Percentiles rank a stretch among this genome's conserved stretches.
These are phyloP conservation scores for Phyllosticta citrichinensis DNA, from an alignment of 2,329 filamentous ascomycete species.

Conservation along the genomic window DNA sequence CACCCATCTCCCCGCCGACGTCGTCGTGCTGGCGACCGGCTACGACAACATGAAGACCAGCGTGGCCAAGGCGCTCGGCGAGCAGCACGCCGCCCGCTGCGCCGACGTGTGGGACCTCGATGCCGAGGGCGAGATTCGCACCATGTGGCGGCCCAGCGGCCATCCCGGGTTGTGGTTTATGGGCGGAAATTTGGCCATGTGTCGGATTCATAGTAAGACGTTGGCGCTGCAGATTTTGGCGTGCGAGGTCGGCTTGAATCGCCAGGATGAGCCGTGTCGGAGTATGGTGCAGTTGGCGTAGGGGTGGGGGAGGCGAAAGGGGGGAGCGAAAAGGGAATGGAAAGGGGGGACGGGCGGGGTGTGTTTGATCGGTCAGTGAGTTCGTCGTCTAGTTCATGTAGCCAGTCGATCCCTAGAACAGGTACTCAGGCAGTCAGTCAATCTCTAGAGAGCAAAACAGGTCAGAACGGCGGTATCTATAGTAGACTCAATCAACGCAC, in stretches of 20 bases:
- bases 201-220: conserved; percentile 27
- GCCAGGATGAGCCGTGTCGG: background rate
- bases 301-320: background rate
- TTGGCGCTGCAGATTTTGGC: conserved; percentile 34
- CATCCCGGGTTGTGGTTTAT: conserved; percentile 32
- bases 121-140: conserved; percentile 22
- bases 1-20: conserved; percentile 46
- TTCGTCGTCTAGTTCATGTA: no score
- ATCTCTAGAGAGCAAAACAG: no score
- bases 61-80: conserved; percentile 52
- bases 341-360: no score
- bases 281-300: background rate
- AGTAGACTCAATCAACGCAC: no score
- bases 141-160: conserved; percentile 32
- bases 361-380: no score
- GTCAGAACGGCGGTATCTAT: no score
- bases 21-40: conserved; percentile 46
- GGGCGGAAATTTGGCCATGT: conserved; percentile 27
- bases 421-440: no score
- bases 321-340: no score
- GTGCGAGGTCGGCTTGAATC: conserved; percentile 25
- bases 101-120: conserved; percentile 38
- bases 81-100: conserved; percentile 48
- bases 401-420: no score
- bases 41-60: conserved; percentile 60